phyloP scores from a whole-genome alignment of 768 basidiomycete genomes.

The Paxillus involutus region DNA sequence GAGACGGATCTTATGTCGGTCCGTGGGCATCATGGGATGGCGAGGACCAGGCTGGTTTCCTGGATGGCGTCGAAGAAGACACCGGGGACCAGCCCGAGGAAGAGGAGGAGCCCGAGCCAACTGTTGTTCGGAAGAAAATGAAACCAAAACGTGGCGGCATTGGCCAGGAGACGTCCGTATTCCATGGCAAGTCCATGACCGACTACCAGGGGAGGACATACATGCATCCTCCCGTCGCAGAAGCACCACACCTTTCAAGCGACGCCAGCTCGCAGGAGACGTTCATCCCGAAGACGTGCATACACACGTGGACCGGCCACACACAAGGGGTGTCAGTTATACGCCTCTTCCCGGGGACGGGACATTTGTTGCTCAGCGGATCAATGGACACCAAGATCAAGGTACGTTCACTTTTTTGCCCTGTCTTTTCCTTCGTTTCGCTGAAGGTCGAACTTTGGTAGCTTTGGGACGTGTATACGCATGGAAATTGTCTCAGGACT shows the following conservation, averaged over 20 bases:
- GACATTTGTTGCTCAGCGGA: slow-evolving; percentile 89
- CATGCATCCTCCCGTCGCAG: slow-evolving; percentile 89
- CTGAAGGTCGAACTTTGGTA: slow-evolving; percentile 30
- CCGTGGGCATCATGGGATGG: slow-evolving; percentile 95
- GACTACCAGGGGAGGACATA: slow-evolving; percentile 99
- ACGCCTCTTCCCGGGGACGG: slow-evolving; percentile 88
- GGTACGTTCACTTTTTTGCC: slow-evolving; percentile 40
- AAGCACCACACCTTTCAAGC: slow-evolving; percentile 78
- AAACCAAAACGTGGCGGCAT: slow-evolving; percentile 76
- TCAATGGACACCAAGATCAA: slow-evolving; percentile 99
- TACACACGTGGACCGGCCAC: slow-evolving; percentile 98
- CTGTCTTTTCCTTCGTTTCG: neutral
- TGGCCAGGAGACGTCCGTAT: slow-evolving; percentile 90
- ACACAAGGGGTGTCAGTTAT: slow-evolving; percentile 95
- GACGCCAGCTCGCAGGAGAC: slow-evolving; percentile 86
- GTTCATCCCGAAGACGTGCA: slow-evolving; percentile 92
- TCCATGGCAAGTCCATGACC: slow-evolving; percentile 95
- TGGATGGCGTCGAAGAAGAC: slow-evolving; percentile 60
- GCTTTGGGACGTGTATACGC: slow-evolving; percentile 98
- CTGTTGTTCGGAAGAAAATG: slow-evolving; percentile 63
- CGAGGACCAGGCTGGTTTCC: slow-evolving; percentile 53
- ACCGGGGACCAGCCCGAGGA: slow-evolving; percentile 47
- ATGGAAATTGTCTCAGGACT: slow-evolving; percentile 93
- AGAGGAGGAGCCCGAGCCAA: slow-evolving; percentile 55
- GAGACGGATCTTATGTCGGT: slow-evolving; percentile 87